These are phyloP conservation scores for Peniophora sp. DNA, from an alignment of 1,284 basidiomycete genomes.

Conservation along the genomic window DNA sequence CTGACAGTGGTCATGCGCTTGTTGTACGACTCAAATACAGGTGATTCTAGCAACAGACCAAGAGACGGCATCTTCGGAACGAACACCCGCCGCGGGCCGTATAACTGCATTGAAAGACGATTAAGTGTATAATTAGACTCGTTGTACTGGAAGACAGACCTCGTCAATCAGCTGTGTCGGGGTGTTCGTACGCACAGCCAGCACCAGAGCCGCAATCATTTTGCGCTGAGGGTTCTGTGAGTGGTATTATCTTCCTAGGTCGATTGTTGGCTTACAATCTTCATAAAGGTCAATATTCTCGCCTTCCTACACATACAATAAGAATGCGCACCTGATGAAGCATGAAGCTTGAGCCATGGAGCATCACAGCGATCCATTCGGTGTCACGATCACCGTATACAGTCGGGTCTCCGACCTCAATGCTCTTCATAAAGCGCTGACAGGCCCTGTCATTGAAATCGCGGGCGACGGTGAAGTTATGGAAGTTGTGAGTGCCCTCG, in stretches of 20 bases:
- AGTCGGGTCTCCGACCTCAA: conserved; percentile 76
- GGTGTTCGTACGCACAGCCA: conserved; percentile 70
- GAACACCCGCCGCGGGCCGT: conserved; percentile 71
- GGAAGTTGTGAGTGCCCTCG: conserved; percentile 88
- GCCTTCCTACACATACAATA: neutral
- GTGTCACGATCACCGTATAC: conserved; percentile 71
- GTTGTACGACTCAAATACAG: conserved; percentile 82
- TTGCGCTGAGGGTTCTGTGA: conserved; percentile 61
- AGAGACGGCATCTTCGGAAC: conserved; percentile 96
- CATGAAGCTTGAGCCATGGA: conserved; percentile 99
- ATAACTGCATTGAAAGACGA: conserved; percentile 40
- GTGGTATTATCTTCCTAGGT: neutral
- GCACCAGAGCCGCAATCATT: conserved; percentile 89
- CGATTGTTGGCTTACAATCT: conserved; percentile 20
- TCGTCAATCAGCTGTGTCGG: conserved; percentile 69
- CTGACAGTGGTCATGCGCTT: conserved; percentile 54
- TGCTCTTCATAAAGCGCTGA: conserved; percentile 78
- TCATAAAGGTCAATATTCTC: conserved; percentile 3
- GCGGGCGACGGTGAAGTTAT: conserved; percentile 93
- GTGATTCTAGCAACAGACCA: conserved; percentile 91
- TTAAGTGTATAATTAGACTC: neutral
- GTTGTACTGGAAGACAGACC: conserved; percentile 25
- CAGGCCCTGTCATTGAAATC: conserved; percentile 80
- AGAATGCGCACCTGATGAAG: conserved; percentile 71
- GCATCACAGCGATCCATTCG: conserved; percentile 91